Evolutionary conservation across 1,284 basidiomycete species (phyloP).

Genomic region (Amylostereum chailletii): DNA sequence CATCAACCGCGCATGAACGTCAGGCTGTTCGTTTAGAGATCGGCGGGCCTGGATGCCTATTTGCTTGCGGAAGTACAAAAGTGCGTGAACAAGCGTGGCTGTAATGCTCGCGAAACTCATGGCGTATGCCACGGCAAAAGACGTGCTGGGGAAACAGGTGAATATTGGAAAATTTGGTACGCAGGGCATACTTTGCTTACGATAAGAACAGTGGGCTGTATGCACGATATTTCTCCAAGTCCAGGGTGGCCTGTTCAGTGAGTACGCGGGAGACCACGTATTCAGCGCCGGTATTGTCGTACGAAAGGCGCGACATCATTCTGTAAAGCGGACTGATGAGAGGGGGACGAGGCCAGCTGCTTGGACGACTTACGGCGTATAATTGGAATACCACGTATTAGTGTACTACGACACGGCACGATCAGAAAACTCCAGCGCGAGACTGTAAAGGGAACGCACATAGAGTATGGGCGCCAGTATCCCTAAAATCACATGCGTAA

Average conservation of each 20-base stretch:
- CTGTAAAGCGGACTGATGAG: slow-evolving; percentile 9
- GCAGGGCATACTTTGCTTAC: slow-evolving; percentile 10
- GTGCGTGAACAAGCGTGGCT: slow-evolving; percentile 62
- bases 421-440: background rate
- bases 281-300: slow-evolving; percentile 50
- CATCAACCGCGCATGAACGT: slow-evolving; percentile 83
- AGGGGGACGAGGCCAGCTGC: background rate
- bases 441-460: slow-evolving; percentile 14
- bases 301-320: slow-evolving; percentile 49
- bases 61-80: slow-evolving; percentile 71
- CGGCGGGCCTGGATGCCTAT: slow-evolving; percentile 56
- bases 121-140: slow-evolving; percentile 43
- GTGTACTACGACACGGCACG: slow-evolving; percentile 28
- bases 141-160: slow-evolving; percentile 20
- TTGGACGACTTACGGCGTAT: slow-evolving; percentile 20
- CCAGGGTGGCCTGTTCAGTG: slow-evolving; percentile 45
- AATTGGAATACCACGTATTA: slow-evolving; percentile 56
- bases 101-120: slow-evolving; percentile 61
- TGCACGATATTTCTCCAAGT: slow-evolving; percentile 54
- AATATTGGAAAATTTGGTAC: too few species aligned
- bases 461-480: slow-evolving; percentile 64
- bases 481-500: slow-evolving; percentile 22
- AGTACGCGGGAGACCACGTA: slow-evolving; percentile 72
- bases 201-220: slow-evolving; percentile 87
- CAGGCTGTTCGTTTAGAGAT: slow-evolving; percentile 64